Evolutionary conservation across 2,329 filamentous ascomycete genomes (phyloP).

Genomic region (Coniochaeta ligniaria): DNA sequence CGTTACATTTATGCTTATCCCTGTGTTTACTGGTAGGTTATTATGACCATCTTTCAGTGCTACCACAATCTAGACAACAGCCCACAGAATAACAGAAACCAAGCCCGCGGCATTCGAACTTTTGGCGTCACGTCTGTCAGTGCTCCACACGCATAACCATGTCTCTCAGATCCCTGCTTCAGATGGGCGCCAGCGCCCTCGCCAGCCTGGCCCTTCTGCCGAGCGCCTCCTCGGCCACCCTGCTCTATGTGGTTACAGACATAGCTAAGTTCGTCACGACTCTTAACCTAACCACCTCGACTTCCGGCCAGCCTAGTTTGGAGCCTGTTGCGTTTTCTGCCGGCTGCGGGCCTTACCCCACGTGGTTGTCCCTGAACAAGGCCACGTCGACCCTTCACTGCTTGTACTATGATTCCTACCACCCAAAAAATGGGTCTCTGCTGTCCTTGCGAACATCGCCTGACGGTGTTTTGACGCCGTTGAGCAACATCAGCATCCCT

Average conservation of each 20-base stretch:
- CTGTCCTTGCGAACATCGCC: conserved; percentile 27
- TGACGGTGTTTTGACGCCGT: conserved; percentile 29
- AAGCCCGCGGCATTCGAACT: neutral
- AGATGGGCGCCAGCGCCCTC: conserved; percentile 6
- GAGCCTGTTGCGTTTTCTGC: conserved; percentile 32
- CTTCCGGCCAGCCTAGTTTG: conserved; percentile 23
- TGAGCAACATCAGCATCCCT: conserved; percentile 26
- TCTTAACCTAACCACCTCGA: conserved; percentile 19
- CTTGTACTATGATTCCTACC: conserved; percentile 50
- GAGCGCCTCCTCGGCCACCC: conserved; percentile 24
- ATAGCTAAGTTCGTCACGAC: conserved; percentile 39
- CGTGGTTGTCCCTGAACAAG: conserved; percentile 53
- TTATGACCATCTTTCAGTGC: neutral
- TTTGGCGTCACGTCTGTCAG: neutral
- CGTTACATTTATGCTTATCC: neutral
- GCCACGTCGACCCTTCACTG: conserved; percentile 47
- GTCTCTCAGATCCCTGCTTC: conserved; percentile 4
- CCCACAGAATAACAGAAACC: neutral
- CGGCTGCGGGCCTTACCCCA: conserved; percentile 45
- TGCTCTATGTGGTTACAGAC: conserved; percentile 43
- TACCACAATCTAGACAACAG: neutral
- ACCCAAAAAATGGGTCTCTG: conserved; percentile 39
- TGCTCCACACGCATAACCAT: conserved; percentile 3
- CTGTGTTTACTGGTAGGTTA: neutral
- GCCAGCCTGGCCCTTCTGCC: conserved; percentile 12